These are phyloP conservation scores for Boletus subcaerulescens DNA, from an alignment of 768 basidiomycete genomes.

Conservation along the genomic window DNA sequence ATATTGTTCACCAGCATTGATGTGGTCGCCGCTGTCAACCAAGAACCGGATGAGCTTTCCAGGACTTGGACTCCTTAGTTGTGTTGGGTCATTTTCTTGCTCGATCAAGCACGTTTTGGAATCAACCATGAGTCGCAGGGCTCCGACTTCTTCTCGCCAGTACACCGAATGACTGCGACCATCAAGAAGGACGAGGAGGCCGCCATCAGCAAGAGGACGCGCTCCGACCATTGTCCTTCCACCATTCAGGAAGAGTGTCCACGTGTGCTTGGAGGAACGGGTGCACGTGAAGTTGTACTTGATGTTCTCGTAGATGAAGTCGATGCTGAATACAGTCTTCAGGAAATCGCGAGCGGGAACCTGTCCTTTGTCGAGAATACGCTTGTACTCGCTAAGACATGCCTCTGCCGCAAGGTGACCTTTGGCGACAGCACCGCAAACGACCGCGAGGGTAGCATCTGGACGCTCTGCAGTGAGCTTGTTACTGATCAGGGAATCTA, in stretches of 20 bases:
- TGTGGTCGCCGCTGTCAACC: slow-evolving; percentile 95
- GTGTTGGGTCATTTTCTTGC: slow-evolving; percentile 99
- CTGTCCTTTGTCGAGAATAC: slow-evolving; percentile 96
- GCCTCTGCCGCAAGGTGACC: slow-evolving; percentile 87
- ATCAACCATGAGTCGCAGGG: slow-evolving; percentile 89
- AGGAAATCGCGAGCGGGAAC: slow-evolving; percentile 92
- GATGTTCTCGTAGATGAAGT: slow-evolving; percentile 95
- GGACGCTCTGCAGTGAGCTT: slow-evolving; percentile 97
- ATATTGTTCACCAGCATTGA: slow-evolving; percentile 94
- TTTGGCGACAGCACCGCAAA: slow-evolving; percentile 95
- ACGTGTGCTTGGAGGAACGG: slow-evolving; percentile 81
- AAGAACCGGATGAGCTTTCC: slow-evolving; percentile 95
- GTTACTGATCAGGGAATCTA: slow-evolving; percentile 94
- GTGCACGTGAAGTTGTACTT: slow-evolving; percentile 96
- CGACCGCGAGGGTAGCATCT: slow-evolving; percentile 86
- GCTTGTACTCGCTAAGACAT: slow-evolving; percentile 91
- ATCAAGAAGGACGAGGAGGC: slow-evolving; percentile 85
- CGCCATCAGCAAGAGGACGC: slow-evolving; percentile 91
- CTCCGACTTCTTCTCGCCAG: slow-evolving; percentile 98
- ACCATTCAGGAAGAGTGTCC: slow-evolving; percentile 97
- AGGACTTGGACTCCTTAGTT: slow-evolving; percentile 91
- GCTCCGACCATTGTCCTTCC: slow-evolving; percentile 90
- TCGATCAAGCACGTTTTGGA: slow-evolving; percentile 98
- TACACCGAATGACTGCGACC: slow-evolving; percentile 97
- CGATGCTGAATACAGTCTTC: slow-evolving; percentile 94